Conservation (phyloP, 1,284 basidiomycete genomes). For the Porodaedalea pini region DNA sequence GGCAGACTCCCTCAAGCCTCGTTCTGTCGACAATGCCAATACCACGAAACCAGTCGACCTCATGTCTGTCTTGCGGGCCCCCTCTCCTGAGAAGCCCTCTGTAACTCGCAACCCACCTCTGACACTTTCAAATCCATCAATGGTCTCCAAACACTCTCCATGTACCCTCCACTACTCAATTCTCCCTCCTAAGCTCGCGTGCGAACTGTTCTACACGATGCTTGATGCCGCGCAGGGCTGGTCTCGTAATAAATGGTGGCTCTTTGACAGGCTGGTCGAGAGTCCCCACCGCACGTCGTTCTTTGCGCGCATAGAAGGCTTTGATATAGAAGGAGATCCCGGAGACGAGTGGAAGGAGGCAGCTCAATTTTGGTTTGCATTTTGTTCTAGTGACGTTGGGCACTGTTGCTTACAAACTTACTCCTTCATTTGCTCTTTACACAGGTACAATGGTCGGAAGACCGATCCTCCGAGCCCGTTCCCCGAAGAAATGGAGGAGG, state of each 20-base stretch:
- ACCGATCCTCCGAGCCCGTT: slow-evolving; percentile 59
- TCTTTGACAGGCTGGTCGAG: slow-evolving; percentile 78
- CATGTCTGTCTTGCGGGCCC: slow-evolving; percentile 54
- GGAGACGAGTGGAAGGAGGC: slow-evolving; percentile 55
- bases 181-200: slow-evolving; percentile 69
- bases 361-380: slow-evolving; percentile 61
- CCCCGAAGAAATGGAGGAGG: slow-evolving; percentile 71
- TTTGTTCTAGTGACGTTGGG: not conserved
- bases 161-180: slow-evolving; percentile 71
- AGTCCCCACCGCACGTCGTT: slow-evolving; percentile 83
- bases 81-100: slow-evolving; percentile 41
- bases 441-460: slow-evolving; percentile 78
- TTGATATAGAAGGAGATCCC: slow-evolving; percentile 38
- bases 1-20: slow-evolving; percentile 12
- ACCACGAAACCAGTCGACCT: slow-evolving; percentile 38
- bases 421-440: slow-evolving; percentile 17
- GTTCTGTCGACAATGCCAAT: slow-evolving; percentile 18
- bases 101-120: slow-evolving; percentile 47
- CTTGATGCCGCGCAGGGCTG: slow-evolving; percentile 57
- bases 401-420: not conserved
- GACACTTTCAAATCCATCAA: slow-evolving; percentile 48
- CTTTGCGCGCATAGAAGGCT: slow-evolving; percentile 48
- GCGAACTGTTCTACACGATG: slow-evolving; percentile 67
- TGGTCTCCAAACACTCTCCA: slow-evolving; percentile 69
- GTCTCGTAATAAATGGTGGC: slow-evolving; percentile 79